Base-by-base conservation (phyloP, 768 basidiomycete genomes). In the Lanmaoa pseudosensibilis region DNA sequence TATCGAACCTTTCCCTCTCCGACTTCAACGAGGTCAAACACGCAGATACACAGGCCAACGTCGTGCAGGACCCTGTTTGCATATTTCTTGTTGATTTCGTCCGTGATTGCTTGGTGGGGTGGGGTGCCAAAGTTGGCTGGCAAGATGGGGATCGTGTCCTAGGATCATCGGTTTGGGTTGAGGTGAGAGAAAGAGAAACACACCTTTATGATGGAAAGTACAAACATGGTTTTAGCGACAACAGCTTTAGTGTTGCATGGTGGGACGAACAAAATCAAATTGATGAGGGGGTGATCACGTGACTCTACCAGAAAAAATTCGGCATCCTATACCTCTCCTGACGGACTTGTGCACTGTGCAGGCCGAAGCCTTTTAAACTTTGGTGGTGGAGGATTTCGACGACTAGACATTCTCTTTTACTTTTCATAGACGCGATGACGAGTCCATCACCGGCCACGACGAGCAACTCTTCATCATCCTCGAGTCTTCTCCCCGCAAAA, bases 51-150 rank as follows among this genome's bases (percentile, higher is more conserved):
- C 23, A 99, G 82, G 1, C 96, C 96, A 54, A 96, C 87, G 54
- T 94, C 89, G 65, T 94, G 91, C 18, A 98, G 75, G 45, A 95
- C 84, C 52, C 88, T 83, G 70, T 98, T 98, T 5, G 96, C 90
- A 62, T 96, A 98, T 73, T 97, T 97, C 70, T 91, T 91, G 78
- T 98, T 95, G 61, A 98, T 78, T 65, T 94, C 91, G 57, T 87
- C 83, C 27, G 82, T 87, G 62, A 98, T 81, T 0, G 94, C 92
- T 46, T 89, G 84, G 46, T 90, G 87, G 39, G 85, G 80, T 1
- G 90, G 86, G 1, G 85, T 76, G 8, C 84, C 87, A 66, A 97
- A 98, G 62, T 92, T 84, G n/a, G 83, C 80, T 9, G 96, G 92
- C 48, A 88, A 85, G n/a, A 99, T 79, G 2, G 92, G 83, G 37